Evolutionary conservation across 805 yeast species (phyloP).

Genomic region (Kodamaea neixiangensis): DNA sequence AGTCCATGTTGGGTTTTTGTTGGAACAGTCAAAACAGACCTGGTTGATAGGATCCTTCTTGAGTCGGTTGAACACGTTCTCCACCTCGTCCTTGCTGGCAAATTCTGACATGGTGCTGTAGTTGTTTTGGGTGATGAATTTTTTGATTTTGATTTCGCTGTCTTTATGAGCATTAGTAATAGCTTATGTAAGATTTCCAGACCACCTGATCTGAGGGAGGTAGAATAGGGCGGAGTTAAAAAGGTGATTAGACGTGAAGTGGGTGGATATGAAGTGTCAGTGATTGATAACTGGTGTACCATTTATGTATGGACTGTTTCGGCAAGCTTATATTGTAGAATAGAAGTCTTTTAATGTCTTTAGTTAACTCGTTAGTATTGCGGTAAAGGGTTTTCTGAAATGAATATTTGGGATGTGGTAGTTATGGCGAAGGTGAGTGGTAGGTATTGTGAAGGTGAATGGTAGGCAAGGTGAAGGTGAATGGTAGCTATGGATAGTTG

Average conservation of each 20-base stretch:
- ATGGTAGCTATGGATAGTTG: too few species aligned
- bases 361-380: too few species aligned
- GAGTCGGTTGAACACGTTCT: slow-evolving; percentile 61
- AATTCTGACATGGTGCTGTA: slow-evolving; percentile 44
- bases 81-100: slow-evolving; percentile 71
- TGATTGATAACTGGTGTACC: not conserved
- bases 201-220: not conserved
- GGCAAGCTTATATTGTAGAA: too few species aligned
- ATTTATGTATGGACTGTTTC: too few species aligned
- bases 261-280: not conserved
- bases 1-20: slow-evolving; percentile 97
- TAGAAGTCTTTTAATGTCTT: too few species aligned
- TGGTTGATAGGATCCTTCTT: slow-evolving; percentile 72
- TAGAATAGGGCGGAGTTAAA: not conserved
- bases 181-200: not conserved
- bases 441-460: too few species aligned
- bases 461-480: too few species aligned
- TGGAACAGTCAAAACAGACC: slow-evolving; percentile 89
- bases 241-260: not conserved
- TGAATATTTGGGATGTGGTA: too few species aligned
- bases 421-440: too few species aligned
- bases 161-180: slow-evolving; percentile 1
- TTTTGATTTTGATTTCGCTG: slow-evolving; percentile 3
- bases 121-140: not conserved
- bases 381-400: too few species aligned